Base-by-base conservation (phyloP, 2,329 filamentous ascomycete species). In the Neurospora sp. region DNA sequence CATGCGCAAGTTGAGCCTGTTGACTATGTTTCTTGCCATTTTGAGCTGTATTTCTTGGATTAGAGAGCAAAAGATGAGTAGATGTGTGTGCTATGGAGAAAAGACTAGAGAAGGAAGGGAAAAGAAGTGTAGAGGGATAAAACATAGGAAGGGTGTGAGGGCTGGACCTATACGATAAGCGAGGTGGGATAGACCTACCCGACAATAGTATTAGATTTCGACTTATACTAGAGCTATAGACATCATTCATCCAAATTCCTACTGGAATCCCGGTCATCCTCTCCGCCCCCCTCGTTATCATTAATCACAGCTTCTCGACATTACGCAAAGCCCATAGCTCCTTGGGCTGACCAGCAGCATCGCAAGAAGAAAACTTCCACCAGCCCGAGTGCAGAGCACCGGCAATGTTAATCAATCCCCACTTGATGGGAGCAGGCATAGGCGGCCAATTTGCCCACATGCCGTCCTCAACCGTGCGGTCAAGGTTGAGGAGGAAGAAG, bases 281-380 rank as follows among this genome's bases (percentile, higher is more conserved):
- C 13, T 33, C 52, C 23, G 23, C 33, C 33, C 6, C 1, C 33
- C 7, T 33, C 5, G 4, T 33, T 33, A 33, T 33, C 33, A 7
- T 6, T 33, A 33, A 28, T 62, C 28, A 62, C 28, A 62, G 3
- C 52, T 33, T 68, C 11, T 70, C 70, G 3, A 62, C 71, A 28
- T 69, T 72, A 46, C 78, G 77, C 71, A 86, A 75, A 4, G 86
- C 86, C 74, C 86, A 85, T 72, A 89, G 74, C 76, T 84, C 81
- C 77, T 83, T 84, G 62, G 85, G 86, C 75, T 79, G 78, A 2
- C 87, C 87, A 0, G 79, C 76, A 4, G 81, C 78, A 74, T 87
- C 84, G 74, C 88, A 91, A 75, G 87, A 90, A 39, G 87, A 82
- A 80, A 90, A 91, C 79, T 84, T 88, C 88, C 89, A 91, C 83